phyloP scores from a whole-genome alignment of 106 monocot genomes.

The Platanthera zijinensis region DNA sequence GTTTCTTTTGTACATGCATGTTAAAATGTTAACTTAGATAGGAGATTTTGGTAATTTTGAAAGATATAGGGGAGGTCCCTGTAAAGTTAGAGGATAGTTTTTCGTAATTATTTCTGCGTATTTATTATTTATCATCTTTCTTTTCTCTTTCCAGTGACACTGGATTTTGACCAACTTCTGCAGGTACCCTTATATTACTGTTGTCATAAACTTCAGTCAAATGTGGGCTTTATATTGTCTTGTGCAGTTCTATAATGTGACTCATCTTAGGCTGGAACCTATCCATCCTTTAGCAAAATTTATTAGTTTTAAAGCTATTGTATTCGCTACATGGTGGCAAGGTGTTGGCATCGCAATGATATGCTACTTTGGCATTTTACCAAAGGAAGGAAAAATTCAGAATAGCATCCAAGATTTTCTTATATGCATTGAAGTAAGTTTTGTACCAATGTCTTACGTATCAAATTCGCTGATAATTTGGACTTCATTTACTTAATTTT shows the following conservation, averaged over 20 bases:
- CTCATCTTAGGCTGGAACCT: constrained; percentile 42
- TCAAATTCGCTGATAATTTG: not conserved
- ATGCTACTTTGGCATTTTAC: constrained; percentile 66
- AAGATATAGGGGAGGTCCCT: no score
- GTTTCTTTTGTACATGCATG: not conserved
- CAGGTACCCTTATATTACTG: constrained; percentile 83
- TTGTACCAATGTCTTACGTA: not conserved
- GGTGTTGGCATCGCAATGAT: constrained; percentile 68
- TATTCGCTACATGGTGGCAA: constrained; percentile 97
- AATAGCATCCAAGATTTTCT: constrained; percentile 79
- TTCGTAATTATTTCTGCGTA: no score
- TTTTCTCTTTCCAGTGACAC: not conserved
- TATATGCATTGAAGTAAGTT: constrained; percentile 75
- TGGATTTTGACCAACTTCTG: not conserved
- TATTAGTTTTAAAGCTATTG: constrained; percentile 92
- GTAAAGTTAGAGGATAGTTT: no score
- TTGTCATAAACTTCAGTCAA: constrained; percentile 81
- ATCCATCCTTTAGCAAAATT: constrained; percentile 82
- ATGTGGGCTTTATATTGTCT: constrained; percentile 91
- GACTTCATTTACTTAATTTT: no score
- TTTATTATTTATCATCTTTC: not conserved
- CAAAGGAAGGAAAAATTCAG: constrained; percentile 62
- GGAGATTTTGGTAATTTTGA: no score
- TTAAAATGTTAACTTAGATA: no score
- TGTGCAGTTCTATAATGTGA: constrained; percentile 82